phyloP scores from a whole-genome alignment of 306 rosid genomes.

The apple (Malus domestica) region DNA sequence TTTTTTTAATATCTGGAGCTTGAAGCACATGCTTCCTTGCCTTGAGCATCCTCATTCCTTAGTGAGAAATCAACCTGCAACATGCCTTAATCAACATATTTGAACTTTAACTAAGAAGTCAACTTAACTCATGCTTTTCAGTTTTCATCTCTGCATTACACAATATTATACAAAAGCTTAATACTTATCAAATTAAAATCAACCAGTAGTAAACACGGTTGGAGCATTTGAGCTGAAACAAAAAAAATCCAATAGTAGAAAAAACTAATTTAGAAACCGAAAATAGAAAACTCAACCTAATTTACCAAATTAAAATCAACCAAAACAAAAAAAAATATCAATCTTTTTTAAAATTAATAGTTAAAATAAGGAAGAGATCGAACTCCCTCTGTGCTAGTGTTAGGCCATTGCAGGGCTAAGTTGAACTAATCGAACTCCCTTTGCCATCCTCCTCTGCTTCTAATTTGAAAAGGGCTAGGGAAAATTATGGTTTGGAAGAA shows the following conservation, averaged over 20 bases:
- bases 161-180: background rate
- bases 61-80: too few relatives aligned
- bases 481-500: too few relatives aligned
- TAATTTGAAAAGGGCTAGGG: background rate
- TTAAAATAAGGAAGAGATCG: background rate
- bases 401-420: conserved; percentile 85
- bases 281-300: background rate
- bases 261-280: too few relatives aligned
- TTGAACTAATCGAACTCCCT: conserved; percentile 85
- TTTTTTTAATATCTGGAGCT: too few relatives aligned
- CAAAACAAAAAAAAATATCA: background rate
- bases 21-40: too few relatives aligned
- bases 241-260: background rate
- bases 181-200: conserved; percentile 56
- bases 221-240: conserved; percentile 63
- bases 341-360: background rate
- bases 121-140: background rate
- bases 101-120: background rate
- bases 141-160: background rate
- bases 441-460: conserved; percentile 14
- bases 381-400: background rate
- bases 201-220: conserved; percentile 45
- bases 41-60: too few relatives aligned
- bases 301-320: background rate
- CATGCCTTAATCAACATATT: background rate